phyloP scores from a whole-genome alignment of 192 early-diverging fungal genomes.

The Coemansia sp. region DNA sequence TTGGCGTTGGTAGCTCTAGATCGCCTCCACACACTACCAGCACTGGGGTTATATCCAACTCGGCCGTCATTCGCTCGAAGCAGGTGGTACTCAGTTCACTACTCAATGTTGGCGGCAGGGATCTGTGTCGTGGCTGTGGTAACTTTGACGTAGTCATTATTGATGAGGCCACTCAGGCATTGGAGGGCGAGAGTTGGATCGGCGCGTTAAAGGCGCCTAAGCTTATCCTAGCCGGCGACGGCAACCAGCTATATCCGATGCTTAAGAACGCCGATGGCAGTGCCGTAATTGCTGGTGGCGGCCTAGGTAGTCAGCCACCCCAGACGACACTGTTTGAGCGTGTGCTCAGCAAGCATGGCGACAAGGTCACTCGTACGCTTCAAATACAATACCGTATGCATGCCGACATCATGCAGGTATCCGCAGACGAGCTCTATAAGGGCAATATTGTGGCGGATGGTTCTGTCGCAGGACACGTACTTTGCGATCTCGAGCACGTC shows the following conservation, averaged over 20 bases:
- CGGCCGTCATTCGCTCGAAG: conserved; percentile 57
- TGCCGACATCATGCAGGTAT: conserved; percentile 75
- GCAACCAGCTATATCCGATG: conserved; percentile 87
- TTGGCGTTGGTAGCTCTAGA: no score
- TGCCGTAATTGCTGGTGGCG: background rate
- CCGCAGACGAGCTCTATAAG: conserved; percentile 73
- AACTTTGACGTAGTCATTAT: conserved; percentile 85
- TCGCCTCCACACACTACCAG: no score
- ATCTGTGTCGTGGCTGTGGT: conserved; percentile 30
- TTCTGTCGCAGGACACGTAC: conserved; percentile 64
- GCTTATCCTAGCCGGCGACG: conserved; percentile 86
- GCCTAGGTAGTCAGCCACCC: background rate
- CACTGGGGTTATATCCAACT: no score
- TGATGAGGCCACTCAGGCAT: conserved; percentile 87
- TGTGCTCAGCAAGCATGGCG: conserved; percentile 63
- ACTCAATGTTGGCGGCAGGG: conserved; percentile 51
- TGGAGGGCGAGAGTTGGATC: conserved; percentile 88
- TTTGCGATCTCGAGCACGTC: conserved; percentile 68
- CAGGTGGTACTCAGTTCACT: conserved; percentile 51
- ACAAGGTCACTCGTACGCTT: conserved; percentile 66
- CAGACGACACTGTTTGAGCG: conserved; percentile 74
- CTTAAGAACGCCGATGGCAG: conserved; percentile 60
- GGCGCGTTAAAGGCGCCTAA: conserved; percentile 73
- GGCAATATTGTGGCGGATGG: conserved; percentile 67
- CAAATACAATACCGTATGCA: conserved; percentile 91